Percentiles rank a stretch among this genome's conserved stretches.
phyloP scores from a whole-genome alignment of 768 basidiomycete species.

The Suillus decipiens region DNA sequence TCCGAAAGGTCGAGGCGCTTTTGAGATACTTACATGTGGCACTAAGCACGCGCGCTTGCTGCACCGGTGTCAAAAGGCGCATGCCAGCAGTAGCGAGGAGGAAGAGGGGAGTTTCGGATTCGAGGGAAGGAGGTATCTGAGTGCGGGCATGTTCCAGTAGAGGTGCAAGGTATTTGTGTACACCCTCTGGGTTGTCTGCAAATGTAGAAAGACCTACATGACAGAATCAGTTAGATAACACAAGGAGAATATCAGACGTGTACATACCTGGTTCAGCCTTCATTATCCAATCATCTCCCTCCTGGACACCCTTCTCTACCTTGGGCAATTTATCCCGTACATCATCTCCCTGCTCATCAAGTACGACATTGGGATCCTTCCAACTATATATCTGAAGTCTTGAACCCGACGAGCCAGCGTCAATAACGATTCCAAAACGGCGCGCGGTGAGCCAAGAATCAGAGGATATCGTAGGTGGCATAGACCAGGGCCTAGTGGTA shows the following conservation, averaged over 20 bases:
- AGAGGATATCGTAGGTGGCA: constrained; percentile 74
- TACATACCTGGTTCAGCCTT: constrained; percentile 88
- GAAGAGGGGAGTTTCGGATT: constrained; percentile 86
- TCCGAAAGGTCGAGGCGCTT: constrained; percentile 74
- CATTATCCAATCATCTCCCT: constrained; percentile 81
- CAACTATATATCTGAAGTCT: constrained; percentile 97
- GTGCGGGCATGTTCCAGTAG: constrained; percentile 80
- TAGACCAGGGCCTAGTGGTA: constrained; percentile 32
- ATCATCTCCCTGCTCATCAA: constrained; percentile 50
- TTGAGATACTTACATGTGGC: constrained; percentile 78
- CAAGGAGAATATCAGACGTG: constrained; percentile 28
- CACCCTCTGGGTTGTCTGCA: constrained; percentile 62
- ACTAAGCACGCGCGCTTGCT: constrained; percentile 73
- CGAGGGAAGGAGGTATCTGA: constrained; percentile 84
- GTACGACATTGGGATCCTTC: constrained; percentile 73
- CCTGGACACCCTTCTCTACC: constrained; percentile 88
- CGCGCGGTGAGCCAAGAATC: constrained; percentile 79
- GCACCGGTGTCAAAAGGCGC: constrained; percentile 74
- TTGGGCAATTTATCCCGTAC: constrained; percentile 66
- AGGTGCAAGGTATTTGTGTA: constrained; percentile 79
- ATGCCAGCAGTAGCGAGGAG: constrained; percentile 97
- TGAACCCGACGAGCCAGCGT: constrained; percentile 98
- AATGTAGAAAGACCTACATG: constrained; percentile 83
- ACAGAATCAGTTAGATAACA: background rate
- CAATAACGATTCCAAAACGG: constrained; percentile 92